Evolutionary conservation across 2,329 filamentous ascomycete species (phyloP).

Genomic region (Sphaerulina vaccinii): DNA sequence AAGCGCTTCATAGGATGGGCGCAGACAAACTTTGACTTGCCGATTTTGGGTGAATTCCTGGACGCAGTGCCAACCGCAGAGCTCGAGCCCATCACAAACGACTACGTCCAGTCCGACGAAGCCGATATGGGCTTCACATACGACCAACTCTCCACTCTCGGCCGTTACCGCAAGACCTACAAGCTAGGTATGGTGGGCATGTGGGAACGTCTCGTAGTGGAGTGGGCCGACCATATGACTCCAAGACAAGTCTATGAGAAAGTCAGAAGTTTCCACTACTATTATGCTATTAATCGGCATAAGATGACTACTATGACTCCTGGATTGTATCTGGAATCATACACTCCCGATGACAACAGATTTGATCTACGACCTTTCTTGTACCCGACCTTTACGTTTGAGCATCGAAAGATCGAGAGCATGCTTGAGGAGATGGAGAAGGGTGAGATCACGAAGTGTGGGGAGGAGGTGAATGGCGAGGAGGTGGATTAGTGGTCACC

Average conservation of each 20-base stretch:
- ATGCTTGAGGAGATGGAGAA: constrained; percentile 36
- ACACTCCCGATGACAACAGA: constrained; percentile 53
- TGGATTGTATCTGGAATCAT: constrained; percentile 53
- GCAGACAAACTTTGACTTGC: constrained; percentile 57
- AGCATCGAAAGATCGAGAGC: constrained; percentile 51
- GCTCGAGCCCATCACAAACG: constrained; percentile 62
- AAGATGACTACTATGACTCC: constrained; percentile 64
- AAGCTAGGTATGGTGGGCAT: constrained; percentile 57
- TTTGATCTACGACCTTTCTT: constrained; percentile 59
- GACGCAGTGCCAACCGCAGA: constrained; percentile 52
- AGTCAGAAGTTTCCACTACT: constrained; percentile 52
- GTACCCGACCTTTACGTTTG: constrained; percentile 51
- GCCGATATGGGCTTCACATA: constrained; percentile 56
- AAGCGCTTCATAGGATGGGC: constrained; percentile 71
- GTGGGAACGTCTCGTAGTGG: constrained; percentile 53
- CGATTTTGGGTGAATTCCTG: constrained; percentile 66
- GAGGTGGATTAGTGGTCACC: too few relatives aligned
- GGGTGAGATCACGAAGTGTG: background rate
- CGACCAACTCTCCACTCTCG: constrained; percentile 54
- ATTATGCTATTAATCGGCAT: constrained; percentile 64
- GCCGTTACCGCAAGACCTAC: constrained; percentile 54
- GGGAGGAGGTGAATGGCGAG: too few relatives aligned
- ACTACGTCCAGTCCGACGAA: constrained; percentile 60
- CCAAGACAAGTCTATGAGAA: constrained; percentile 39
- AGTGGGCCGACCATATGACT: constrained; percentile 46